Percentiles rank a stretch among this genome's conserved stretches.
Conservation (phyloP, 306 rosid genomes). For the Lupinus albus region DNA sequence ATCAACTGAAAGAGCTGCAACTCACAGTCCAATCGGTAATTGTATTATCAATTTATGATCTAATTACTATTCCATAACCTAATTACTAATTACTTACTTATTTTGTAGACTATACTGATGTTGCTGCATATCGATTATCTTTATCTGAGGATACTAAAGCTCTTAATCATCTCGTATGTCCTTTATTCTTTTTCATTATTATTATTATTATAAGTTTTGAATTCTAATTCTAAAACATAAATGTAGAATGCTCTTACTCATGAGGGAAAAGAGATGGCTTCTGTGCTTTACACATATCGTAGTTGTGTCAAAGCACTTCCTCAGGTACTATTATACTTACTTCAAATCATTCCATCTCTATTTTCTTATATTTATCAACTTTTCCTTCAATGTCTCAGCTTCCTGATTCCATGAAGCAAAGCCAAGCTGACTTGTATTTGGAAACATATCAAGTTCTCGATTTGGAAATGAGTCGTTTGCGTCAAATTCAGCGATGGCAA, state of each 20-base stretch:
- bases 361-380: constrained; percentile 24
- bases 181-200: not conserved
- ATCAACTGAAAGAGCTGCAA: constrained; percentile 79
- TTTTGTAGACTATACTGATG: constrained; percentile 86
- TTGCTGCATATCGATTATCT: constrained; percentile 87
- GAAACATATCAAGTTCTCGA: constrained; percentile 98
- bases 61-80: too few relatives aligned
- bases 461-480: constrained; percentile 98
- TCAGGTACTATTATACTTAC: too few relatives aligned
- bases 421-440: constrained; percentile 94
- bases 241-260: constrained; percentile 77
- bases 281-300: constrained; percentile 95
- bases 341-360: too few relatives aligned
- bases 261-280: constrained; percentile 96
- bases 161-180: constrained; percentile 82
- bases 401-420: constrained; percentile 99
- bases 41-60: too few relatives aligned
- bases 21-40: constrained; percentile 92
- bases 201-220: constrained; percentile 18
- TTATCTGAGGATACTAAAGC: constrained; percentile 99
- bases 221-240: constrained; percentile 33
- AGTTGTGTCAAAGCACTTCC: constrained; percentile 99
- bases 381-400: constrained; percentile 57
- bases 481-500: constrained; percentile 98
- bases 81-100: constrained; percentile 1